These are phyloP conservation scores for Arthrocladium fulminans DNA, from an alignment of 2,329 filamentous ascomycete species.

Conservation along the genomic window DNA sequence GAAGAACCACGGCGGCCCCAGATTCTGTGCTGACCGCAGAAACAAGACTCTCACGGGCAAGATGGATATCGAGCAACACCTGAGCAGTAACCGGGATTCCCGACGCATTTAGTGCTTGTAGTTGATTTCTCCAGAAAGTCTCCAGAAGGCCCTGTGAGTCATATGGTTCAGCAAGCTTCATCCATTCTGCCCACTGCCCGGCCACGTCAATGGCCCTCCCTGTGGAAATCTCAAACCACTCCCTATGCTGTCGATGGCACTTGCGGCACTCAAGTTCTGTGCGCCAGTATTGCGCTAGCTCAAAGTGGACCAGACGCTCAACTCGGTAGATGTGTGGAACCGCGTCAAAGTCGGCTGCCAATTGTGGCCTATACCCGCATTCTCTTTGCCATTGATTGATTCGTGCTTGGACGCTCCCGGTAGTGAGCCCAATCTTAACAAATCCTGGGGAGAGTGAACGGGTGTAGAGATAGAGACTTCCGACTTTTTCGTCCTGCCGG, in stretches of 20 bases:
- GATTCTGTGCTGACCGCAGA: too few species aligned
- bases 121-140: not conserved
- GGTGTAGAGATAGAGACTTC: slow-evolving; percentile 5
- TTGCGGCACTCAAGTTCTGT: slow-evolving; percentile 6
- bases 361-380: not conserved
- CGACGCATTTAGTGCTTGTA: not conserved
- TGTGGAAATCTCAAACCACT: slow-evolving; percentile 11
- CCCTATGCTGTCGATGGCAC: slow-evolving; percentile 7
- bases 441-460: not conserved
- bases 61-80: not conserved
- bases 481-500: not conserved
- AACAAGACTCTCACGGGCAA: not conserved
- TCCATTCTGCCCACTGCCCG: not conserved
- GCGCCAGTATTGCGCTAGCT: slow-evolving; percentile 8
- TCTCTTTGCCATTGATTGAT: not conserved
- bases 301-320: slow-evolving; percentile 7
- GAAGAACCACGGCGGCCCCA: too few species aligned
- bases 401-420: not conserved
- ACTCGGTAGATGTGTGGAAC: slow-evolving; percentile 8
- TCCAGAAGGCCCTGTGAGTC: not conserved
- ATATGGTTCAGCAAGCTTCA: not conserved
- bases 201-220: not conserved
- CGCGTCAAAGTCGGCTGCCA: not conserved
- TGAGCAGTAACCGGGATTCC: not conserved
- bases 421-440: slow-evolving; percentile 8